Base-by-base conservation (phyloP, 306 rosid species). In the Psophocarpus tetragonolobus region DNA sequence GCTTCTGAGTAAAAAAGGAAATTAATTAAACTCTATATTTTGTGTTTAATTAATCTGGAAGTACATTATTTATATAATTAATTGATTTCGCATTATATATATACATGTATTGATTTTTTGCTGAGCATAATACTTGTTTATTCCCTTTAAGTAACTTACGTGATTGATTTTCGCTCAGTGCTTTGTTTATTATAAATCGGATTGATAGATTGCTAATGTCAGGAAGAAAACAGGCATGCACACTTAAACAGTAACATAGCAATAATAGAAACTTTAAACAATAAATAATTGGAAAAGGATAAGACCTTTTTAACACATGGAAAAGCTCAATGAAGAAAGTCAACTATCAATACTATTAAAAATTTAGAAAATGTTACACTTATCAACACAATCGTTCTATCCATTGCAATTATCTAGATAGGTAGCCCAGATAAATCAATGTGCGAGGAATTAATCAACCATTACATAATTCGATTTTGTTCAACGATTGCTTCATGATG, bases 301-400 rank as follows among this genome's bases (percentile, higher is more conserved):
- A 61, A 72, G 44, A 81, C 74, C 44, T 67, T 81, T 78, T 65
- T 30, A 57, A 78, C 61, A 57, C 66, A 77, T 29, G 38, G 8
- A 64, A 66, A 35, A 35, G 71, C 66, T 78, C 18, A 79, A 66
- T 15, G 61, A 24, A 73, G 30, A 77, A 53, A 24, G 66, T 77
- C 68, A 72, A 73, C 26, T 73, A 64, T 3, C 8, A 84, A 80
- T 30, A 64, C 62, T 71, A 75, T 79, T 71, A 60, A 76, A 24
- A 33, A 10, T 81, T 61, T 24, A 76, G 81, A 68, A 67, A 79
- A 74, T 82, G 71, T 77, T 79, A 79, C 90, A 84, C 12, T 66
- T 77, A 50, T 83, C 71, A 84, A 75, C 73, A 75, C 53, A 36
- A 39, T 51, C 65, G 68, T 53, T 74, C 74, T 81, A 57, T 60